Evolutionary conservation across 805 yeast species (phyloP).

Genomic region (Novakomyces olei): DNA sequence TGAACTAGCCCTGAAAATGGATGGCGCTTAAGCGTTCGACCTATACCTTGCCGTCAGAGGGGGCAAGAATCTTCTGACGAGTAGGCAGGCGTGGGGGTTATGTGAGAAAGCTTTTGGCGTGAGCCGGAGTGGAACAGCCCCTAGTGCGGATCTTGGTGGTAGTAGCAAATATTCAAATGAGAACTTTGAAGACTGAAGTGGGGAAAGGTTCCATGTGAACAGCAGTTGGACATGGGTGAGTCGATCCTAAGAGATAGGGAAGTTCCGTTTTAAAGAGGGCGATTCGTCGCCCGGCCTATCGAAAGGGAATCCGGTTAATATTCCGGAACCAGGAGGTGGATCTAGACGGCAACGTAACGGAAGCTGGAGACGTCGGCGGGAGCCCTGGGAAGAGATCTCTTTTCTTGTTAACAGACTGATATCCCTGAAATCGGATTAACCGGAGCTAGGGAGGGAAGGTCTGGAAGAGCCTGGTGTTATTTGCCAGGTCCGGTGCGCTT

Average conservation of each 20-base stretch:
- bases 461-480: constrained; percentile 20
- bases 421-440: constrained; percentile 23
- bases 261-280: constrained; percentile 19
- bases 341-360: constrained; percentile 22
- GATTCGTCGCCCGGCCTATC: constrained; percentile 19
- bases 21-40: constrained; percentile 22
- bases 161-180: constrained; percentile 23
- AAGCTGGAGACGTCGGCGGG: constrained; percentile 23
- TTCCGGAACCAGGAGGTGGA: constrained; percentile 25
- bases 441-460: constrained; percentile 22
- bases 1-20: constrained; percentile 19
- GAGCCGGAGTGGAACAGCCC: constrained; percentile 22
- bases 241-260: constrained; percentile 24
- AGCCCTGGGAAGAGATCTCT: constrained; percentile 25
- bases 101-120: constrained; percentile 22
- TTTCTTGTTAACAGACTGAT: constrained; percentile 21
- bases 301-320: constrained; percentile 25
- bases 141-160: constrained; percentile 24
- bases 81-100: constrained; percentile 25
- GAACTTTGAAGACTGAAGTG: constrained; percentile 24
- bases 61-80: constrained; percentile 18
- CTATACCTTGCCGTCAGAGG: constrained; percentile 22
- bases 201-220: constrained; percentile 24
- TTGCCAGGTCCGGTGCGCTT: constrained; percentile 22
- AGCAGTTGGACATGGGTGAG: constrained; percentile 24